Base-by-base conservation (phyloP, 2,329 filamentous ascomycete species). In the Fusarium napiforme region DNA sequence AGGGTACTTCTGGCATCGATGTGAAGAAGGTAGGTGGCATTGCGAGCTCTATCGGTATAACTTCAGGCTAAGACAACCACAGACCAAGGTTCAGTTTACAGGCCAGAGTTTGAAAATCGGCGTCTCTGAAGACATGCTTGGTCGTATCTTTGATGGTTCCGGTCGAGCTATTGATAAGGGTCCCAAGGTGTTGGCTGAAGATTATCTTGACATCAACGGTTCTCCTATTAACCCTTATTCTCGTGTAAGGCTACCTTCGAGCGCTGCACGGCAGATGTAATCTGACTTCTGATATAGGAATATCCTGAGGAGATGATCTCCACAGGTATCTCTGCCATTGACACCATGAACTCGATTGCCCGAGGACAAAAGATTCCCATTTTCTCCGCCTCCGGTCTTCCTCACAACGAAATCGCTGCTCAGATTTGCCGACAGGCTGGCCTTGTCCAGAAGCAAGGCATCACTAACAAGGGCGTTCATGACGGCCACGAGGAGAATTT, bases 291-390 rank as follows among this genome's bases (percentile, higher is more conserved):
- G 42, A 40, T 46, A 30, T 74, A 97, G 94, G 94, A 97, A 77
- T 99, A 99, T 82, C 96, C 96, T 80, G 96, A 99, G 87, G 97
- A 99, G 86, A 99, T 99, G 96, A 98, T 99, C 80, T 96, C 96
- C 40, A 99, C 96, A 53, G 96, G 96, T 91, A 99, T 99, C 84
- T 98, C 96, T 72, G 95, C 96, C 81, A 98, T 99, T 80, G 96
- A 98, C 82, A 97, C 95, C 71, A 98, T 98, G 96, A 95, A 95
- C 88, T 95, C 93, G 71, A 97, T 98, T 83, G 96, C 97, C 75
- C 95, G 96, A 90, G 96, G 96, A 72, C 96, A 99, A 84, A 99
- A 99, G 89, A 99, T 99, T 76, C 96, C 97, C 78, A 99, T 99
- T 80, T 99, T 99, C 91, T 99, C 96, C 32, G 95, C 96, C 61